Percentiles rank a stretch among this genome's conserved stretches.
Conservation (phyloP, 2,329 filamentous ascomycete species). For the Ceratocystis alfenasii region DNA sequence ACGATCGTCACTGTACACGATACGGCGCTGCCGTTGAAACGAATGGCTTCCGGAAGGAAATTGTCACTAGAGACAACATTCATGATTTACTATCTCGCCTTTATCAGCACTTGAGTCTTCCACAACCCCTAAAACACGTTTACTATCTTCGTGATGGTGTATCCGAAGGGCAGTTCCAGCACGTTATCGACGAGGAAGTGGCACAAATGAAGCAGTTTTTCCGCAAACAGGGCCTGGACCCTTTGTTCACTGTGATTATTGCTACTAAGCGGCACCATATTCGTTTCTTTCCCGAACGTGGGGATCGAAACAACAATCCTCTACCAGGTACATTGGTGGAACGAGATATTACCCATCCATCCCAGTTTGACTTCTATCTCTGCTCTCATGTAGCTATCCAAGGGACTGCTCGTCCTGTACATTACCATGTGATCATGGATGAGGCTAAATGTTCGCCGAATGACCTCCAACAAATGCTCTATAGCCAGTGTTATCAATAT, state of each 20-base stretch:
- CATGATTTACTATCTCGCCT: constrained; percentile 53
- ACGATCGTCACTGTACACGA: constrained; percentile 56
- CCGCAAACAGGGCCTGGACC: constrained; percentile 30
- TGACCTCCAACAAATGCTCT: constrained; percentile 75
- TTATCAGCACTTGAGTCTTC: constrained; percentile 36
- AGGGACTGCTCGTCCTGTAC: constrained; percentile 81
- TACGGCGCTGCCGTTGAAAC: constrained; percentile 72
- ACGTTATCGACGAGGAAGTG: constrained; percentile 72
- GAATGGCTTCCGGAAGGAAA: constrained; percentile 72
- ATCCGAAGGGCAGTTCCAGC: constrained; percentile 69
- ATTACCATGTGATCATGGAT: constrained; percentile 82
- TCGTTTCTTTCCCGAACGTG: constrained; percentile 66
- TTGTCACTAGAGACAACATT: constrained; percentile 58
- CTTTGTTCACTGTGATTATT: constrained; percentile 74
- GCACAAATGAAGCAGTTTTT: constrained; percentile 54
- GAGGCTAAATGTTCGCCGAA: constrained; percentile 58
- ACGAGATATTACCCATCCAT: constrained; percentile 77
- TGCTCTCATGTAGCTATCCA: constrained; percentile 64
- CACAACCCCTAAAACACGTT: constrained; percentile 32
- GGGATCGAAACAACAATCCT: constrained; percentile 68
- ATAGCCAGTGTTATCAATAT: constrained; percentile 91
- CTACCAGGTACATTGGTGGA: constrained; percentile 82
- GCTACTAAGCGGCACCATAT: constrained; percentile 92
- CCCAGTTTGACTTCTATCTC: constrained; percentile 75
- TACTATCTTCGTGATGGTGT: constrained; percentile 94